Percentiles rank a stretch among this genome's conserved stretches.
Evolutionary conservation across 495 filamentous ascomycete species (phyloP).

Genomic region (Jackrogersella multiformis): DNA sequence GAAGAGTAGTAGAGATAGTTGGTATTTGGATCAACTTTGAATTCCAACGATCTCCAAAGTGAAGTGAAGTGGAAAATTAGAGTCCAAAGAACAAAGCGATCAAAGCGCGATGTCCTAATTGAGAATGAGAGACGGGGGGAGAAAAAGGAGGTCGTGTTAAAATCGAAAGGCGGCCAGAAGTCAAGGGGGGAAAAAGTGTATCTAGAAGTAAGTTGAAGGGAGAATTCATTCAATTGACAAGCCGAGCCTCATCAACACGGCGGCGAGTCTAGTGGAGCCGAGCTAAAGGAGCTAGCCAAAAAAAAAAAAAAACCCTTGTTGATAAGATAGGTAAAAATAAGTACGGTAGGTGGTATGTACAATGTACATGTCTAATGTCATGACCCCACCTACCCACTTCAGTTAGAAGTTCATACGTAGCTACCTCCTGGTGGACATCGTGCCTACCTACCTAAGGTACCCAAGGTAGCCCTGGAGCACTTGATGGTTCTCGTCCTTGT

Average conservation of each 20-base stretch:
- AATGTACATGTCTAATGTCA: slow-evolving; percentile 3
- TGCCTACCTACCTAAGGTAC: too few relatives aligned
- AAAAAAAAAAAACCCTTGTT: too few relatives aligned
- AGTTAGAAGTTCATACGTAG: not conserved
- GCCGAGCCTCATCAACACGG: slow-evolving; percentile 18
- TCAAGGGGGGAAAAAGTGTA: not conserved
- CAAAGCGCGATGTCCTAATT: slow-evolving; percentile 17
- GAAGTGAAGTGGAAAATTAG: slow-evolving; percentile 11
- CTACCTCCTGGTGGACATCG: not conserved
- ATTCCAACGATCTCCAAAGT: slow-evolving; percentile 12
- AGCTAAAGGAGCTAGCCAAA: not conserved
- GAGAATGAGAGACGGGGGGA: slow-evolving; percentile 24
- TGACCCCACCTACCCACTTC: slow-evolving; percentile 1
- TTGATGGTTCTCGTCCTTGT: too few relatives aligned
- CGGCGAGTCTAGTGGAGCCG: not conserved
- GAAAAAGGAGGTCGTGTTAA: not conserved
- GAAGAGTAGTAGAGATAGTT: too few relatives aligned
- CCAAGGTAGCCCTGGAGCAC: too few relatives aligned
- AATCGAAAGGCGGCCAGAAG: not conserved
- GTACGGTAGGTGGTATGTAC: not conserved
- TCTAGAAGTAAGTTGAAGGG: too few relatives aligned
- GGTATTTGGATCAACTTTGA: slow-evolving; percentile 17
- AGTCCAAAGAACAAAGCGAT: slow-evolving; percentile 26
- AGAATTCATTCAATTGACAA: not conserved
- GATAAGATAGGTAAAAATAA: too few relatives aligned